Evolutionary conservation across 305 asterid species (phyloP).

Genomic region (Fraxinus nigra): DNA sequence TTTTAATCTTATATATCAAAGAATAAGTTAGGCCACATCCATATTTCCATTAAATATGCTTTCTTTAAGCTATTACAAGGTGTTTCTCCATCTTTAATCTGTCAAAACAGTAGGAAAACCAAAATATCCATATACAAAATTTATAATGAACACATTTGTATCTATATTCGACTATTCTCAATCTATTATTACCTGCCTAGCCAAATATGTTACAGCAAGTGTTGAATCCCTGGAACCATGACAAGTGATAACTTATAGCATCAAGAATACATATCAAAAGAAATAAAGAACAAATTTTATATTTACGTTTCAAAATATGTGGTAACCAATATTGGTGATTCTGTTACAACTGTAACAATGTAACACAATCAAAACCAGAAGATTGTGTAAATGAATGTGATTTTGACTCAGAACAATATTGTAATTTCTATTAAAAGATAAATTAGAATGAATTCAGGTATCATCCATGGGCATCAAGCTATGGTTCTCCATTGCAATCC

Average conservation of each 20-base stretch:
- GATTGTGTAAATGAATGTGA: neutral
- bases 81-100: neutral
- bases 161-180: neutral
- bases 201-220: neutral
- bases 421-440: neutral
- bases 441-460: neutral
- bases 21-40: neutral
- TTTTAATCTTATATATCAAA: neutral
- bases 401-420: neutral
- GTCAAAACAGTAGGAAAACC: neutral
- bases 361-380: neutral
- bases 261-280: neutral
- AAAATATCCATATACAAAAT: constrained; percentile 3
- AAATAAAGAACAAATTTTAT: neutral
- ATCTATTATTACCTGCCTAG: neutral
- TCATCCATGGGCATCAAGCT: neutral
- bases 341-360: neutral
- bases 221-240: neutral
- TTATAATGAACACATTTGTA: constrained; percentile 1
- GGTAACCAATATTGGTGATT: neutral
- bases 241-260: neutral
- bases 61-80: neutral
- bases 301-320: neutral
- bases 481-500: neutral
- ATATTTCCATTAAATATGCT: neutral